Conservation (phyloP, 176 grass and related monocot species). For the Pharus latifolius region DNA sequence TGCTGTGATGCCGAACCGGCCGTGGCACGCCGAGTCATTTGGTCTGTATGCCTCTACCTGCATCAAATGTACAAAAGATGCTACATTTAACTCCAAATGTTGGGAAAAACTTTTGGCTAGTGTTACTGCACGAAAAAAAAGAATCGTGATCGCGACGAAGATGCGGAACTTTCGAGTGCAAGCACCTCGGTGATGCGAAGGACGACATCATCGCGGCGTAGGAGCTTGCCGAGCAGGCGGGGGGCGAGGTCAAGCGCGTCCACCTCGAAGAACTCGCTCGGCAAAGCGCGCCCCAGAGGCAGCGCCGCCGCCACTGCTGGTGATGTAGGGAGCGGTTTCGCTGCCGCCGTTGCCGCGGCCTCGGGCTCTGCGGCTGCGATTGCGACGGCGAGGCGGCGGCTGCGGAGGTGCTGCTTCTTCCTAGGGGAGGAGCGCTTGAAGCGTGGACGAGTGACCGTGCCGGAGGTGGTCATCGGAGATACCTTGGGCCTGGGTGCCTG, state of each 20-base stretch:
- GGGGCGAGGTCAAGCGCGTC: slow-evolving; percentile 82
- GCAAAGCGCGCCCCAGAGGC: slow-evolving; percentile 15
- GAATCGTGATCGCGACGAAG: neutral
- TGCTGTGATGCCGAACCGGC: slow-evolving; percentile 57
- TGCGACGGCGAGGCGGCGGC: slow-evolving; percentile 1
- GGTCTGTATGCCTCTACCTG: slow-evolving; percentile 89
- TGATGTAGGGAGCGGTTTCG: neutral
- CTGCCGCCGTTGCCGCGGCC: neutral
- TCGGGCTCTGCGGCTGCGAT: neutral
- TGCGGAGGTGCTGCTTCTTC: slow-evolving; percentile 10
- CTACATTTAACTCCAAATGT: neutral
- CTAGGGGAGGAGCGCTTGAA: slow-evolving; percentile 59
- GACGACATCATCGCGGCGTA: slow-evolving; percentile 70
- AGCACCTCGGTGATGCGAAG: slow-evolving; percentile 88
- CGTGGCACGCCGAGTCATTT: slow-evolving; percentile 86
- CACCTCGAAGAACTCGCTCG: slow-evolving; percentile 61
- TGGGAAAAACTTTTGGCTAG: neutral
- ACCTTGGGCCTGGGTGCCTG: too few relatives aligned
- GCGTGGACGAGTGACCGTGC: neutral
- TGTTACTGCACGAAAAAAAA: neutral
- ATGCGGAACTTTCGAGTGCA: neutral
- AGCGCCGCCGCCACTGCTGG: neutral
- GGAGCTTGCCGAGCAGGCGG: slow-evolving; percentile 79
- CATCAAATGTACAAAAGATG: neutral
- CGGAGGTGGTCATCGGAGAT: slow-evolving; percentile 25